Conservation (phyloP, 176 grass and related monocot species). For the Poa pratensis region DNA sequence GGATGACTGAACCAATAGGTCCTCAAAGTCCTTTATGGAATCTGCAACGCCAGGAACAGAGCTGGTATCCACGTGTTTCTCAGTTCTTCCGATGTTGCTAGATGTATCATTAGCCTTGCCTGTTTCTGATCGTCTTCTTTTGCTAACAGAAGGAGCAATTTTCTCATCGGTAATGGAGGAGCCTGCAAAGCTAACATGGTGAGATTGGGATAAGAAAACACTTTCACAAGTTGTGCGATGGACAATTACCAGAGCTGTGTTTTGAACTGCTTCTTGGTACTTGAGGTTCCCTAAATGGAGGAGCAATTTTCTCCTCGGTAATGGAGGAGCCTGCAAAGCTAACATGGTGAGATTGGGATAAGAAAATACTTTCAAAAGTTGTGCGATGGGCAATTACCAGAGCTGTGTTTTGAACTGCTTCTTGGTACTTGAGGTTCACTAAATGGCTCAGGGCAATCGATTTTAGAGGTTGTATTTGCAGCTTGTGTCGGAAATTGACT, state of each 20-base stretch:
- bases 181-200: slow-evolving; percentile 36
- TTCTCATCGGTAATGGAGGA: not conserved
- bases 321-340: slow-evolving; percentile 32
- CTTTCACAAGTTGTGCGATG: slow-evolving; percentile 22
- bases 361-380: slow-evolving; percentile 31
- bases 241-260: slow-evolving; percentile 56
- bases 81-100: slow-evolving; percentile 41
- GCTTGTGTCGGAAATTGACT: slow-evolving; percentile 80
- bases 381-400: slow-evolving; percentile 45
- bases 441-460: slow-evolving; percentile 50
- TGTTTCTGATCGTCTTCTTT: slow-evolving; percentile 54
- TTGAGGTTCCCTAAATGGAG: slow-evolving; percentile 36
- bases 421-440: slow-evolving; percentile 39
- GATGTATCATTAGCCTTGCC: slow-evolving; percentile 40
- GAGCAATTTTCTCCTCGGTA: not conserved
- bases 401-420: slow-evolving; percentile 55
- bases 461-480: slow-evolving; percentile 40
- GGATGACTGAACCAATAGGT: slow-evolving; percentile 74
- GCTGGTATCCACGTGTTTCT: slow-evolving; percentile 46
- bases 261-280: slow-evolving; percentile 47
- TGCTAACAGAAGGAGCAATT: slow-evolving; percentile 37
- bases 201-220: slow-evolving; percentile 27
- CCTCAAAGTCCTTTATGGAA: slow-evolving; percentile 85
- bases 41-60: slow-evolving; percentile 79
- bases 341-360: slow-evolving; percentile 26